Evolutionary conservation across 768 basidiomycete genomes (phyloP).

Genomic region (Amylocystis lapponica): DNA sequence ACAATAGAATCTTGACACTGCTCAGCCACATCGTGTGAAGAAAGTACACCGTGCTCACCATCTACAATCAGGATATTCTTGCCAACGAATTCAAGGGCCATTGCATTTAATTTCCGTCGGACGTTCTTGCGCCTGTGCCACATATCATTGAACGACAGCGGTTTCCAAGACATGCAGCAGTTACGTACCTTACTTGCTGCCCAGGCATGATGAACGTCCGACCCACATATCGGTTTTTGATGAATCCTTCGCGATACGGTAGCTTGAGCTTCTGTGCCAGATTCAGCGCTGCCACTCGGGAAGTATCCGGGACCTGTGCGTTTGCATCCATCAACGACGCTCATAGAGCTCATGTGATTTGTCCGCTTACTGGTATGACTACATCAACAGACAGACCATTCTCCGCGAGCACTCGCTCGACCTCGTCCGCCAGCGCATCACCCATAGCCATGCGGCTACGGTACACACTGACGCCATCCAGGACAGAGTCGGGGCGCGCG

Average conservation of each 20-base stretch:
- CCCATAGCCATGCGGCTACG: constrained; percentile 99
- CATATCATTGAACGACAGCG: too few species aligned
- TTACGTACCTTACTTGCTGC: constrained; percentile 78
- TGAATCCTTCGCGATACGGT: constrained; percentile 96
- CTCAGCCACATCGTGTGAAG: not conserved
- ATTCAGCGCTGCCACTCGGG: constrained; percentile 92
- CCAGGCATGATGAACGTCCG: constrained; percentile 99
- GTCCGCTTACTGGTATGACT: constrained; percentile 87
- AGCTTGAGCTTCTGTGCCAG: constrained; percentile 84
- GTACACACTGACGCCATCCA: constrained; percentile 97
- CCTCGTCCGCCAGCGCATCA: constrained; percentile 87
- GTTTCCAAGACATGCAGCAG: not conserved
- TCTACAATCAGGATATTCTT: constrained; percentile 96
- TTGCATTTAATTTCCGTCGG: constrained; percentile 91
- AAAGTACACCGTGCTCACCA: constrained; percentile 48
- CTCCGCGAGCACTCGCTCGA: constrained; percentile 62
- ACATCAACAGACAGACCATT: constrained; percentile 80
- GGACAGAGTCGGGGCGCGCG: constrained; percentile 93
- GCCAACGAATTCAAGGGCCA: constrained; percentile 91
- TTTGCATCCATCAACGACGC: not conserved
- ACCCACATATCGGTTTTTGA: constrained; percentile 98
- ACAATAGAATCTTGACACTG: constrained; percentile 83
- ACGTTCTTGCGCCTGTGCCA: constrained; percentile 81
- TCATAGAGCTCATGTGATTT: not conserved
- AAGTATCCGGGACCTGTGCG: constrained; percentile 96